These are phyloP conservation scores for Myrica gale DNA, from an alignment of 306 rosid species.

Conservation along the genomic window DNA sequence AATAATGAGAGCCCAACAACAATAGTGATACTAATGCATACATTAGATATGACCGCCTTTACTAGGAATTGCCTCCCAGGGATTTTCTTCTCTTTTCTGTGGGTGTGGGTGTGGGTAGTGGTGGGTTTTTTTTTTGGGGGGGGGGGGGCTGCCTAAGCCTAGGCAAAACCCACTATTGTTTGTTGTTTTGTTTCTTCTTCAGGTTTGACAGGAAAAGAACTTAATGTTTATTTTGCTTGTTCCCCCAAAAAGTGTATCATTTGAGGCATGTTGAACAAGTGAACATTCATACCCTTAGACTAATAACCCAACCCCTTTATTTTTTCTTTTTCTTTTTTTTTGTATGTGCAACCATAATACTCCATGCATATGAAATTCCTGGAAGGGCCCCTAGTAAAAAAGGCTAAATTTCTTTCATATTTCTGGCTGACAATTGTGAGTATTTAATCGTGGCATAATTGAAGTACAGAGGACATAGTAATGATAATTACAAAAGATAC, in stretches of 20 bases:
- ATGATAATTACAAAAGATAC: slow-evolving; percentile 1
- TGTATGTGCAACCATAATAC: neutral
- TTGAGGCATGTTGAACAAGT: neutral
- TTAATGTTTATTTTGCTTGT: neutral
- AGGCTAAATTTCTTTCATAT: slow-evolving; percentile 12
- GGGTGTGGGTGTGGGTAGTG: too few relatives aligned
- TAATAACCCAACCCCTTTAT: neutral
- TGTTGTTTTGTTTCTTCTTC: neutral
- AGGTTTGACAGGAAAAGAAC: neutral
- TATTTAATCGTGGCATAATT: slow-evolving; percentile 14
- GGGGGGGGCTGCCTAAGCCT: neutral
- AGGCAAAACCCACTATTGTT: neutral
- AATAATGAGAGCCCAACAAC: neutral
- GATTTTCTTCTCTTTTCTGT: neutral
- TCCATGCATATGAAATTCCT: neutral
- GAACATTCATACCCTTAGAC: neutral
- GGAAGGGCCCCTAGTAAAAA: neutral
- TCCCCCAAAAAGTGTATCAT: neutral
- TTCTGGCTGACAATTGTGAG: slow-evolving; percentile 18
- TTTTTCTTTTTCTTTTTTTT: too few relatives aligned
- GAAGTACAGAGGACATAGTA: slow-evolving; percentile 5
- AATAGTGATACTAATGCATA: neutral
- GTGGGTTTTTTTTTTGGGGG: neutral
- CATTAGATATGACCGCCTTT: neutral
- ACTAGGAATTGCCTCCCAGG: too few relatives aligned